phyloP scores from a whole-genome alignment of 2,329 filamentous ascomycete genomes.

The Sporothrix brunneoviolacea region DNA sequence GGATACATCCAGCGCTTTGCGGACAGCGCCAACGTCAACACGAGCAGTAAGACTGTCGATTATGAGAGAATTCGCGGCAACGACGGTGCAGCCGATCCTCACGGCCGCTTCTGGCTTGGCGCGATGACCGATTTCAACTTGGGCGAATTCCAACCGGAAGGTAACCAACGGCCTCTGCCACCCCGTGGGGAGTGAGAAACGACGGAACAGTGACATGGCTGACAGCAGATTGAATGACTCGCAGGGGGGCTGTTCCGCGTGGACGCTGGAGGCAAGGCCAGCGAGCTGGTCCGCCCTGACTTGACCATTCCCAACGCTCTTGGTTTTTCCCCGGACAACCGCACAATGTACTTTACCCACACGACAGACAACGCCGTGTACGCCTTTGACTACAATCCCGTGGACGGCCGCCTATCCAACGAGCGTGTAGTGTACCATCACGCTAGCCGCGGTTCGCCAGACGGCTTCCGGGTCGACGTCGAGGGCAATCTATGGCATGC shows the following conservation, averaged over 20 bases:
- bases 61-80: slow-evolving; percentile 62
- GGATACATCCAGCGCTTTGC: slow-evolving; percentile 47
- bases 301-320: slow-evolving; percentile 81
- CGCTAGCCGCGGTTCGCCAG: slow-evolving; percentile 60
- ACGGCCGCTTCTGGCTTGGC: slow-evolving; percentile 78
- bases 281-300: slow-evolving; percentile 52
- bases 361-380: slow-evolving; percentile 64
- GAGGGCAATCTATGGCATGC: slow-evolving; percentile 87
- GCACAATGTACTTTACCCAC: slow-evolving; percentile 78
- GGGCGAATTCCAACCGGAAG: slow-evolving; percentile 54
- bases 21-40: slow-evolving; percentile 21
- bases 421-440: slow-evolving; percentile 68
- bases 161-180: too few relatives aligned
- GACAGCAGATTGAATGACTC: too few relatives aligned
- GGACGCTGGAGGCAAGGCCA: slow-evolving; percentile 47
- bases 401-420: slow-evolving; percentile 59
- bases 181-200: too few relatives aligned
- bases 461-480: slow-evolving; percentile 77
- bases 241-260: slow-evolving; percentile 73
- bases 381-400: slow-evolving; percentile 64
- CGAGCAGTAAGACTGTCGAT: slow-evolving; percentile 21
- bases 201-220: neutral
- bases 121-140: slow-evolving; percentile 70
- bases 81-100: slow-evolving; percentile 73
- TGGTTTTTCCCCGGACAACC: slow-evolving; percentile 67